A percentile compares a stretch with the other conserved stretches of the same genome.
phyloP scores from a whole-genome alignment of 441 rosid species.

The Breynia disticha region DNA sequence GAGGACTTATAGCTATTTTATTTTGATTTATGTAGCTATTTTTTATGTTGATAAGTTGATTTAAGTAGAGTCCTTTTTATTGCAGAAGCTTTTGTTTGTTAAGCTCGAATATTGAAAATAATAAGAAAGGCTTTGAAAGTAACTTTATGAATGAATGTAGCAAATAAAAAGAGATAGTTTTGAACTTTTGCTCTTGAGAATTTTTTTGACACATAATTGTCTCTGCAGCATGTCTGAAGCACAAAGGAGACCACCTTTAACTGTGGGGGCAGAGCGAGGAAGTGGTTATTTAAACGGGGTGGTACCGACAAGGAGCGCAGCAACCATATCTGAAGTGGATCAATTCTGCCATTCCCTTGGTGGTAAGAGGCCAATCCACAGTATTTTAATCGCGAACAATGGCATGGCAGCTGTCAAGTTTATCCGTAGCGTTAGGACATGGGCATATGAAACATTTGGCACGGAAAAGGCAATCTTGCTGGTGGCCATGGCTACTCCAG shows the following conservation, averaged over 20 bases:
- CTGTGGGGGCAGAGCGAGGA: slow-evolving; percentile 34
- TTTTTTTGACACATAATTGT: slow-evolving; percentile 13
- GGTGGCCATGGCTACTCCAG: slow-evolving; percentile 99
- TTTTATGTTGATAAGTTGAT: not conserved
- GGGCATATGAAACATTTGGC: slow-evolving; percentile 99
- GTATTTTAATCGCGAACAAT: slow-evolving; percentile 91
- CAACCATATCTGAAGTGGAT: slow-evolving; percentile 54
- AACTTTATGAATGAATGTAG: not conserved
- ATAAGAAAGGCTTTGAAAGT: not conserved
- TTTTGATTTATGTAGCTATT: too few species aligned
- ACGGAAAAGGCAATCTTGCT: slow-evolving; percentile 86
- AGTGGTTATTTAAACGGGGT: slow-evolving; percentile 52
- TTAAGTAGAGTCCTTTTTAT: too few species aligned
- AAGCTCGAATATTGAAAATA: not conserved
- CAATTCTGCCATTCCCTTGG: slow-evolving; percentile 80
- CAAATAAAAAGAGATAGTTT: not conserved
- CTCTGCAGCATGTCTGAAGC: slow-evolving; percentile 60
- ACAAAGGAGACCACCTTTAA: slow-evolving; percentile 31
- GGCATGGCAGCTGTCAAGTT: slow-evolving; percentile 99
- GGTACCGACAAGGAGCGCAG: slow-evolving; percentile 51
- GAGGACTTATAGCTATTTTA: not conserved
- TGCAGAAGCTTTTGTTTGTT: slow-evolving; percentile 5
- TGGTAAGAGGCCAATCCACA: slow-evolving; percentile 80
- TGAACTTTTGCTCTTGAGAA: not conserved
- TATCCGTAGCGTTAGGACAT: slow-evolving; percentile 87